phyloP scores from a whole-genome alignment of 441 rosid genomes.

The Corymbia citriodora region DNA sequence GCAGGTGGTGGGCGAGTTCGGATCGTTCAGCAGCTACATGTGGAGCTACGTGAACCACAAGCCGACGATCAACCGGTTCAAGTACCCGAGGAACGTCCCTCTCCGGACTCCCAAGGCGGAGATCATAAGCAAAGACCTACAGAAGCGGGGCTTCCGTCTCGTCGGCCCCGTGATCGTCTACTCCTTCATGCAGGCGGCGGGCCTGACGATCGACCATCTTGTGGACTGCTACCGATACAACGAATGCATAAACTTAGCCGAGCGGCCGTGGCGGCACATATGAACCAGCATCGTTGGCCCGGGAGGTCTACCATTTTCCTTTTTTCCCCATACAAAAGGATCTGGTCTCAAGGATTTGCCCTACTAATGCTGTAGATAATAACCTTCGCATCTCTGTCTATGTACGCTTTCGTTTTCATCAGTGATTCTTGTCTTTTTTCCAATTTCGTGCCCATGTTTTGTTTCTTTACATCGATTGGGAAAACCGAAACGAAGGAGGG shows the following conservation, averaged over 20 bases:
- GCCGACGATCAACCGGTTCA: constrained; percentile 61
- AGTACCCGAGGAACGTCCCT: constrained; percentile 72
- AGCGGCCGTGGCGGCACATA: constrained; percentile 89
- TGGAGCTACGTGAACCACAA: constrained; percentile 86
- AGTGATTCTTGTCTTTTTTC: background rate
- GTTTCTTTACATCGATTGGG: background rate
- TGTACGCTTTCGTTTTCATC: background rate
- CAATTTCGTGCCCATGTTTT: background rate
- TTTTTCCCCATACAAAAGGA: background rate
- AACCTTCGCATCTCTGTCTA: background rate
- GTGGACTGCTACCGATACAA: constrained; percentile 72
- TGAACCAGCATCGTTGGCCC: background rate
- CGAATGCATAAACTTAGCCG: constrained; percentile 76
- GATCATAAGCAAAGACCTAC: constrained; percentile 59
- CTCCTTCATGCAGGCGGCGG: constrained; percentile 94
- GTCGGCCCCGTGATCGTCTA: constrained; percentile 91
- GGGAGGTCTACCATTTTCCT: background rate
- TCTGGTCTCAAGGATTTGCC: background rate
- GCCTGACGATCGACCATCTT: constrained; percentile 79
- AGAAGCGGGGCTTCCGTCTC: constrained; percentile 70
- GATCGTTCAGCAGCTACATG: constrained; percentile 79
- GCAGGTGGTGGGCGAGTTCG: constrained; percentile 65
- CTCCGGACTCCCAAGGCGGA: constrained; percentile 47
- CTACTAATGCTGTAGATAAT: background rate
- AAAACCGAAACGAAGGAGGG: background rate